Base-by-base conservation (phyloP, 139 green algal species). In the Coccomyxa sp. region DNA sequence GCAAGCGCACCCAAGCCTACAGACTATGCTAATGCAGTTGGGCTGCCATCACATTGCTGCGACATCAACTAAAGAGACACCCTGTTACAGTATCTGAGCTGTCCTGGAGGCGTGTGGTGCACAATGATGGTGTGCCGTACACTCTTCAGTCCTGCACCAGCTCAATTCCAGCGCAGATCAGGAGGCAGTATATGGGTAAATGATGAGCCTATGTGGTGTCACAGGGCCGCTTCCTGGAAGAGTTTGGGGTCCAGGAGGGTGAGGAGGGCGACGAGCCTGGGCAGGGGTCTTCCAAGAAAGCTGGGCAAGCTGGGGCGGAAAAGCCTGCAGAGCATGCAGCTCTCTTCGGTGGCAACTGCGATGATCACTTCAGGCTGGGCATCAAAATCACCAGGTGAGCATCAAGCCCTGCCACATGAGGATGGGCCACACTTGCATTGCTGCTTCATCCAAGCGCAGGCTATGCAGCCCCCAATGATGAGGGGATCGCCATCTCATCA, bases 321-420 rank as follows among this genome's bases (percentile, higher is more conserved):
- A 94, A 95, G 78, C 95, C 95, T 7, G 81, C 83, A 29, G 95
- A 98, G n/a, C 88, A 95, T 82, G 80, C 79, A 1, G 88, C 86
- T 0, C 80, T 98, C 39, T 97, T 99, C 73, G 72, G 31, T 8
- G 95, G 95, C 73, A 99, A 99, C 82, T 87, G 75, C 6, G 95
- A 99, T 80, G 95, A 99, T 80, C 92, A 98, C 81, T 99, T 99
- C 86, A 77, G 90, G 33, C 29, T 99, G 44, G 95, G 96, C 58
- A 92, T 99, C 79, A 98, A 98, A 83, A 82, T 99, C 44, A 98
- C 93, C 6, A 88, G 89, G 70, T 86, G 27, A 18, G 64, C 44
- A n/a, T n/a, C n/a, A n/a, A n/a, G n/a, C n/a, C n/a, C n/a, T n/a
- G n/a, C n/a, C n/a, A n/a, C n/a, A n/a, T n/a, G n/a, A n/a, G n/a